These are phyloP conservation scores for Pseudopyricularia cyperi DNA, from an alignment of 2,329 filamentous ascomycete species.

Conservation along the genomic window DNA sequence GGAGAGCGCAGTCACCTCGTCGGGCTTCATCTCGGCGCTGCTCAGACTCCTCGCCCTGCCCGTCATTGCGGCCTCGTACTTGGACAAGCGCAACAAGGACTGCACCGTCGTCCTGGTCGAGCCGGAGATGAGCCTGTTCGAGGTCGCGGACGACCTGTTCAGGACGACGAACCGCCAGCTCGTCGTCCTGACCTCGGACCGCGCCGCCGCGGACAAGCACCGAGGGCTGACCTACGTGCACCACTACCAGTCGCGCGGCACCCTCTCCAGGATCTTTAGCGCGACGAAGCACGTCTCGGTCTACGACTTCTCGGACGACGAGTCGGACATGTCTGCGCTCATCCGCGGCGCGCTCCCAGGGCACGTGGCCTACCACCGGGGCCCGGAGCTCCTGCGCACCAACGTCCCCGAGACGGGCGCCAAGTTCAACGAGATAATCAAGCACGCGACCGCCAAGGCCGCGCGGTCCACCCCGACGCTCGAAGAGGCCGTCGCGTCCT, in stretches of 20 bases:
- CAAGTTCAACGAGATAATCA: neutral
- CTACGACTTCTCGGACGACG: slow-evolving; percentile 18
- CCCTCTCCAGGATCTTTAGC: slow-evolving; percentile 16
- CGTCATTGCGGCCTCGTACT: slow-evolving; percentile 2
- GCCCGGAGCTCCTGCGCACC: neutral
- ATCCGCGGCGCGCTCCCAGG: slow-evolving; percentile 13
- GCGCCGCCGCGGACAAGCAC: neutral
- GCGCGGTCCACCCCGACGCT: neutral
- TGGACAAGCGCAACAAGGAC: slow-evolving; percentile 2
- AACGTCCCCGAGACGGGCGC: neutral
- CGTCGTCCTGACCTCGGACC: neutral
- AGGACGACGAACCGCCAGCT: neutral
- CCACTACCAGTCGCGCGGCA: slow-evolving; percentile 11
- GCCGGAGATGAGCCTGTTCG: slow-evolving; percentile 16
- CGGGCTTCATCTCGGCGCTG: slow-evolving; percentile 12
- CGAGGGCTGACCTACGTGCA: slow-evolving; percentile 11
- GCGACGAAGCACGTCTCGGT: slow-evolving; percentile 9
- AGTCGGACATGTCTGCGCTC: slow-evolving; percentile 12
- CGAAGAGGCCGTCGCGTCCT: slow-evolving; percentile 9
- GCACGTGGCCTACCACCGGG: slow-evolving; percentile 5
- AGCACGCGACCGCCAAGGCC: neutral
- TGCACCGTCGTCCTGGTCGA: slow-evolving; percentile 17
- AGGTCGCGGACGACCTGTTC: neutral
- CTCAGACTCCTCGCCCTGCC: slow-evolving; percentile 12
- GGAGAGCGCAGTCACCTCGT: slow-evolving; percentile 5